Conservation (phyloP, 352 stramenopile genomes). For the Globisporangium cystogenes region DNA sequence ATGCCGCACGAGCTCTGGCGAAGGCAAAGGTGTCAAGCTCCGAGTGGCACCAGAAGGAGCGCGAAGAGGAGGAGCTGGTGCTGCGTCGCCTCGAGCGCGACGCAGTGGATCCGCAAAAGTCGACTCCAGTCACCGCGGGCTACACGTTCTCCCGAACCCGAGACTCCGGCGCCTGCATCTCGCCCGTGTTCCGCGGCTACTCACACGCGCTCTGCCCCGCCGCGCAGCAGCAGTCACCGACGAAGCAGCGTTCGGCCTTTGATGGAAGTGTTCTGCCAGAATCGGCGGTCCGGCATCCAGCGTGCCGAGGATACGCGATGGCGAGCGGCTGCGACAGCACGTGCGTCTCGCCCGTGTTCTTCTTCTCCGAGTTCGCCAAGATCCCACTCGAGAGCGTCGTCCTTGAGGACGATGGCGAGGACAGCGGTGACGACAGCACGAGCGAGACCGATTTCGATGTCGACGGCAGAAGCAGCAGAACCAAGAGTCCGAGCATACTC, state of each 20-base stretch:
- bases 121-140: slow-evolving; percentile 43
- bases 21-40: slow-evolving; percentile 20
- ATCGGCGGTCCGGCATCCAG: slow-evolving; percentile 39
- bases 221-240: slow-evolving; percentile 20
- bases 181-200: slow-evolving; percentile 53
- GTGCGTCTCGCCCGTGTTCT: slow-evolving; percentile 63
- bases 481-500: slow-evolving; percentile 4
- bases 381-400: slow-evolving; percentile 43
- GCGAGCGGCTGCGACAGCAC: slow-evolving; percentile 28
- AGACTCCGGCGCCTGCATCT: slow-evolving; percentile 12
- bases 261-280: slow-evolving; percentile 9
- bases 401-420: slow-evolving; percentile 28
- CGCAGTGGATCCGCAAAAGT: slow-evolving; percentile 39
- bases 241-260: slow-evolving; percentile 4
- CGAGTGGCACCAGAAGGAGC: slow-evolving; percentile 40
- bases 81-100: slow-evolving; percentile 60
- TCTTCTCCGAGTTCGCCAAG: slow-evolving; percentile 50
- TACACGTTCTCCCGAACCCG: slow-evolving; percentile 31
- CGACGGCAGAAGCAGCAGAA: slow-evolving; percentile 4
- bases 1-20: slow-evolving; percentile 21
- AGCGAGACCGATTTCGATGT: slow-evolving; percentile 18
- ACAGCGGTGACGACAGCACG: slow-evolving; percentile 14
- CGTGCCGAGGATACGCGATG: slow-evolving; percentile 52
- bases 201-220: slow-evolving; percentile 38
- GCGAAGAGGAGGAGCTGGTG: slow-evolving; percentile 60